These are phyloP conservation scores for Colletotrichum eleusines DNA, from an alignment of 2,329 filamentous ascomycete species.

Conservation along the genomic window DNA sequence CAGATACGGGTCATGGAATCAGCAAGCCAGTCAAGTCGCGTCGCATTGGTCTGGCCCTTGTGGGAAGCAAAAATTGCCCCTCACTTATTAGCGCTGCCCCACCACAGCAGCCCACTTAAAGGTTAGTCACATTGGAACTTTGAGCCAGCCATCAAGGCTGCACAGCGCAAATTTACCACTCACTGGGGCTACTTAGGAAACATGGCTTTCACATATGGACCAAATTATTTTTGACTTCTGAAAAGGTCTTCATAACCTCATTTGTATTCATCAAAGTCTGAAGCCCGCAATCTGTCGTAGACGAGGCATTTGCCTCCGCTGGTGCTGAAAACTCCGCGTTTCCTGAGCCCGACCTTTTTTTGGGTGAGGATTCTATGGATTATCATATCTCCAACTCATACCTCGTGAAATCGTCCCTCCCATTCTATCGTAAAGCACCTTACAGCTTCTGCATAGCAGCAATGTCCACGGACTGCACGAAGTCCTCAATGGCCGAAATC, in stretches of 20 bases:
- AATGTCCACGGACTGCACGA: slow-evolving; percentile 94
- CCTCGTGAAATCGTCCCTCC: slow-evolving; percentile 49
- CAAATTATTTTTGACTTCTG: slow-evolving; percentile 26
- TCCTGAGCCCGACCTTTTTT: slow-evolving; percentile 36
- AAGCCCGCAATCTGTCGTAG: slow-evolving; percentile 34
- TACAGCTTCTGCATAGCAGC: slow-evolving; percentile 51
- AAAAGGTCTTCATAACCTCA: slow-evolving; percentile 40
- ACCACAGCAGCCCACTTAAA: slow-evolving; percentile 22
- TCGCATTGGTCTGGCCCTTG: slow-evolving; percentile 38
- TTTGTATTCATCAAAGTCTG: slow-evolving; percentile 40
- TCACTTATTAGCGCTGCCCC: slow-evolving; percentile 42
- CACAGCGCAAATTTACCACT: slow-evolving; percentile 15
- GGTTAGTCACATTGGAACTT: not conserved
- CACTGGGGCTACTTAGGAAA: not conserved
- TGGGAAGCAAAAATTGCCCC: slow-evolving; percentile 33
- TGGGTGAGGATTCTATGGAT: slow-evolving; percentile 41
- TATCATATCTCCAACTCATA: slow-evolving; percentile 47
- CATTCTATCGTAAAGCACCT: slow-evolving; percentile 31
- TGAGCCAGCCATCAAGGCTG: not conserved
- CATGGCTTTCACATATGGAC: not conserved
- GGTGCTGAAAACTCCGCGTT: slow-evolving; percentile 38
- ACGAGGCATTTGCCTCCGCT: slow-evolving; percentile 21
- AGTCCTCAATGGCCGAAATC: slow-evolving; percentile 88
- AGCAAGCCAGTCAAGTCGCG: slow-evolving; percentile 3
- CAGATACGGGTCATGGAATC: not conserved